Conservation (phyloP, 2,329 filamentous ascomycete species). For the Mycogone perniciosa region DNA sequence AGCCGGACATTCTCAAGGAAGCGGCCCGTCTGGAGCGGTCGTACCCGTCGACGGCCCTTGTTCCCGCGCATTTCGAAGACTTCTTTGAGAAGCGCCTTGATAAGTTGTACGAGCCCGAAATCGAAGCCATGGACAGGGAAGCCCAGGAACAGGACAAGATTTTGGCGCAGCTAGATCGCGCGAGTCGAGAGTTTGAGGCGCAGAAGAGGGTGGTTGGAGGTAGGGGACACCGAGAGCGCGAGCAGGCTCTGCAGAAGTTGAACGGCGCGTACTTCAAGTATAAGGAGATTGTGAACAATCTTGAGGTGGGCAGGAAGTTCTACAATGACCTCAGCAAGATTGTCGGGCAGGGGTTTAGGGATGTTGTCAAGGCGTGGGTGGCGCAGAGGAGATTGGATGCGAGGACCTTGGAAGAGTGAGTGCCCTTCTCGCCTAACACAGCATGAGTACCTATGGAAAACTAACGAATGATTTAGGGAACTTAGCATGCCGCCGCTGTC, state of each 20-base stretch:
- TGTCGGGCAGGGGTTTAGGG: slow-evolving; percentile 70
- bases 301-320: slow-evolving; percentile 88
- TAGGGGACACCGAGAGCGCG: slow-evolving; percentile 62
- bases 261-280: slow-evolving; percentile 94
- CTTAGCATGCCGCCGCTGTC: slow-evolving; percentile 46
- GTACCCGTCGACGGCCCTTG: slow-evolving; percentile 76
- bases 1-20: slow-evolving; percentile 74
- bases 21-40: slow-evolving; percentile 78
- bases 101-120: slow-evolving; percentile 68
- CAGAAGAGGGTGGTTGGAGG: slow-evolving; percentile 62
- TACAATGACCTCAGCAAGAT: slow-evolving; percentile 94
- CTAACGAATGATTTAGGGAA: slow-evolving; percentile 32
- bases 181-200: slow-evolving; percentile 71
- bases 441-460: slow-evolving; percentile 7
- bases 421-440: slow-evolving; percentile 1
- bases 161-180: slow-evolving; percentile 60
- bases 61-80: slow-evolving; percentile 83
- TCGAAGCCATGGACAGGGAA: slow-evolving; percentile 65
- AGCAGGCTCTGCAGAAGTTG: slow-evolving; percentile 77
- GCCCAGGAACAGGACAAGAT: slow-evolving; percentile 69
- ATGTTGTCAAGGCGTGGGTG: slow-evolving; percentile 70
- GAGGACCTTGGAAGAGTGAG: slow-evolving; percentile 67
- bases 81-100: slow-evolving; percentile 81
- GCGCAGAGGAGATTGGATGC: slow-evolving; percentile 77
- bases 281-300: slow-evolving; percentile 88